Base-by-base conservation (phyloP, 441 rosid genomes). In the Pelargonium australe region DNA sequence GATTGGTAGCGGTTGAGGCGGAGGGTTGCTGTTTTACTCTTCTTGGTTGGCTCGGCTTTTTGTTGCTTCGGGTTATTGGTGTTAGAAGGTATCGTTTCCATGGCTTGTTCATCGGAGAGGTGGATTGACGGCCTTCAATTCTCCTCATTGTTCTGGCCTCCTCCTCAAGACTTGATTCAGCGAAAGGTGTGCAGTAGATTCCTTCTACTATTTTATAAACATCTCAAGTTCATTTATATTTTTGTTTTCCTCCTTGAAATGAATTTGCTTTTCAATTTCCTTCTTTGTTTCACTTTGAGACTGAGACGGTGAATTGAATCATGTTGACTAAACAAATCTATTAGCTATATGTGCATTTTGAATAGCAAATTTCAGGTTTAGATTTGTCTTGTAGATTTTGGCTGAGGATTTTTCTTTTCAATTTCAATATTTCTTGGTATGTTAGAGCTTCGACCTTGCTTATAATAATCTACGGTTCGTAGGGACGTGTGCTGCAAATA, bases 111-210 rank as follows among this genome's bases (percentile, higher is more conserved):
- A 64, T 84, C 90, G 28, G 98, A 85, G 86, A 86, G 93, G 74
- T 92, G 99, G 99, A 90, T 87, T 70, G 98, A 92, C 80, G 89
- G 98, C 66, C 96, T 92, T 76, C 90, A 86, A 65, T 87, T 78
- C 81, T 92, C 99, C 11, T 95, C 96, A 23, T 79, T 95, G 79
- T 90, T 92, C 75, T 80, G 97, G 89, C 86, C 90, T 78, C 91
- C 98, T 0, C 98, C 99, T 4, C 89, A 80, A 40, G 99, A 90
- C 76, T 80, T 80, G 60, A 86, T 82, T 58, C 93, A 91, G 55
- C 84, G 91, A 72, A 87, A 95, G 98, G 99, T 92, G 71, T 65
- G 72, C 16, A 31, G 23, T 13, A 58, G n/a, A 19, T 31, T 61
- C 64, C 64, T 61, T 61, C 2, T 10, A 6, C 64, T 61, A 11